Percentiles rank a stretch among this genome's conserved stretches.
Evolutionary conservation across 192 early-diverging fungal species (phyloP).

Genomic region (Phycomyces nitens): DNA sequence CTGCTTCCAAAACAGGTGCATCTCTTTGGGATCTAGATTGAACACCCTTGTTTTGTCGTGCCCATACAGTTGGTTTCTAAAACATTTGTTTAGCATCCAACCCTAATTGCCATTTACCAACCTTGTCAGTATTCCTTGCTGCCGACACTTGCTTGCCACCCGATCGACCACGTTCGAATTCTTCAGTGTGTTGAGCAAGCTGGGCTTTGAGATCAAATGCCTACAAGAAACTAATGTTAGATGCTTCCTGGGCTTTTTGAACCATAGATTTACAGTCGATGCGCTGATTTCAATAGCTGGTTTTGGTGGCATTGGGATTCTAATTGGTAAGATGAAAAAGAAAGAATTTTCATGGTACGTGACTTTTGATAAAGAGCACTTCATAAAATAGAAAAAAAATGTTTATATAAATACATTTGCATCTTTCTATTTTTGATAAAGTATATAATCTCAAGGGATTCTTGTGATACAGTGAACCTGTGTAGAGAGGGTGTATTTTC

Average conservation of each 20-base stretch:
- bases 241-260: too few species aligned
- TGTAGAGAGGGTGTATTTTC: too few species aligned
- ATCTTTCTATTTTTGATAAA: too few species aligned
- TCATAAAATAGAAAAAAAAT: too few species aligned
- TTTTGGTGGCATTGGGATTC: background rate
- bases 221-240: background rate
- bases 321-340: too few species aligned
- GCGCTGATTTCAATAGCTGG: background rate
- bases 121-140: slow-evolving; percentile 13
- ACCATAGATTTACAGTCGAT: background rate
- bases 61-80: slow-evolving; percentile 51
- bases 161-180: slow-evolving; percentile 12
- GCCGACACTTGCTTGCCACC: slow-evolving; percentile 5
- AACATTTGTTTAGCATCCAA: too few species aligned
- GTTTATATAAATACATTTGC: too few species aligned
- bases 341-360: too few species aligned
- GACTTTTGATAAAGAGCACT: too few species aligned
- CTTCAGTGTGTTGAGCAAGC: slow-evolving; percentile 13
- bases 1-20: slow-evolving; percentile 15
- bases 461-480: too few species aligned
- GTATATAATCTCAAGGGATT: too few species aligned
- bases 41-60: slow-evolving; percentile 49
- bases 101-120: too few species aligned
- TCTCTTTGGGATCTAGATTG: slow-evolving; percentile 36
- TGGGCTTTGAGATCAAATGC: slow-evolving; percentile 19